Conservation (phyloP, 1,284 basidiomycete genomes). For the Agroathelia rolfsii region DNA sequence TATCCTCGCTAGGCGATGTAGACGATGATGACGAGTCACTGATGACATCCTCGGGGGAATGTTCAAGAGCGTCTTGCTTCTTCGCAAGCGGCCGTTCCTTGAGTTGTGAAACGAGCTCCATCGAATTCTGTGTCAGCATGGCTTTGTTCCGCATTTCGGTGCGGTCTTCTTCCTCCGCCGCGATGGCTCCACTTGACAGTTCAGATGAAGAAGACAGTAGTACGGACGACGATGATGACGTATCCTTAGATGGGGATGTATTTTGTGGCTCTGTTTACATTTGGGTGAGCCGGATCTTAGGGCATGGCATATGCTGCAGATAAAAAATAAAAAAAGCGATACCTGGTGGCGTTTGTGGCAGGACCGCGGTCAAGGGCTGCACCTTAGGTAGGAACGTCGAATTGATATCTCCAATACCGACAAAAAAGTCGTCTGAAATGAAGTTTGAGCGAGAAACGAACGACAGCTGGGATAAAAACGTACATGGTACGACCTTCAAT, state of each 20-base stretch:
- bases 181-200: conserved; percentile 14
- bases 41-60: conserved; percentile 18
- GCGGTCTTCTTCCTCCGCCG: conserved; percentile 27
- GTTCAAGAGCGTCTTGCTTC: conserved; percentile 73
- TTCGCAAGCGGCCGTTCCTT: conserved; percentile 83
- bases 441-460: too few species aligned
- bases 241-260: conserved; percentile 11
- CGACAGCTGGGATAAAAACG: conserved; percentile 7
- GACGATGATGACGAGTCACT: too few species aligned
- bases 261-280: too few species aligned
- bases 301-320: conserved; percentile 10
- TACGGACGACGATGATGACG: conserved; percentile 14
- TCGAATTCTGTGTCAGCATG: conserved; percentile 53
- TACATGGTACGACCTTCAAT: conserved; percentile 93
- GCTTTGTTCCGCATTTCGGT: conserved; percentile 40
- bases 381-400: conserved; percentile 82
- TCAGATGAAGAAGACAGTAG: conserved; percentile 11
- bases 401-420: conserved; percentile 99
- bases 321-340: conserved; percentile 20
- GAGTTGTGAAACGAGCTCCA: conserved; percentile 74
- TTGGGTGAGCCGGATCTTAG: conserved; percentile 2
- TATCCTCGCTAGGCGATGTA: conserved; percentile 3
- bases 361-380: conserved; percentile 37
- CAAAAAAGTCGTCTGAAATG: conserved; percentile 96
- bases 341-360: conserved; percentile 17